Evolutionary conservation across 2,329 filamentous ascomycete species (phyloP), one percentile per base, ranked within the genome.

Genomic region (Pseudomassariella vexata): DNA sequence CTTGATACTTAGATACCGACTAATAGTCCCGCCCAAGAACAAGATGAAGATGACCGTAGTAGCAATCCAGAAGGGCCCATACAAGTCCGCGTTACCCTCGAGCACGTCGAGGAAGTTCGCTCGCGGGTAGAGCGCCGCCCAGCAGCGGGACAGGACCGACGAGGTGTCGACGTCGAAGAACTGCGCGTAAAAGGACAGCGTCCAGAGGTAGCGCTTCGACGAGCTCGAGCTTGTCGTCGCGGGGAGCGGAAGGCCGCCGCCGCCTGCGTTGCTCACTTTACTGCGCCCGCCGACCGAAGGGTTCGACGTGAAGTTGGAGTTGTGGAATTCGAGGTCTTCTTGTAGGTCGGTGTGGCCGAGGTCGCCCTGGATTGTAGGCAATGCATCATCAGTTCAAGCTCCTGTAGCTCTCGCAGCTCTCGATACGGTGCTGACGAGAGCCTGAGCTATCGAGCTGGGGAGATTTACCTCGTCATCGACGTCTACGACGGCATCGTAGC

Each of bases 251-350:
- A 80, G 65, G 4, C 68, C 63, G 23, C 62, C 57, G 27, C 64
- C 52, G 34, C 46, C 54, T 37, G 59, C 56, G 37, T 65, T 54
- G 46, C 73, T 72, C n/a, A n/a, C n/a, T 32, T 70, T 65, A 43
- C 71, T 66, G 21, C 63, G 59, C 42, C 60, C 65, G 38, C 65
- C 60, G 11, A 24, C 24, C 4, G 58, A 53, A 45, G 70, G 51
- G 54, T 69, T 55, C 36, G 79, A 78, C 50, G 80, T 76, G 61
- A 94, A 94, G 67, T 85, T 77, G 45, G 89, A 95, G 55, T 80
- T 85, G 72, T 98, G 92, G 68, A 98, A 98, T 74, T 96, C 92
- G 58, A 98, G 88, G 64, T 96, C 92, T 61, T 95, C 90, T 70
- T 95, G 88, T 16, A 98, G 82, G 61, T 98, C 92, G 36, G 92